A percentile compares a stretch with the other conserved stretches of the same genome.
These are phyloP conservation scores for Mycena haematopus DNA, from an alignment of 768 basidiomycete genomes.

Conservation along the genomic window DNA sequence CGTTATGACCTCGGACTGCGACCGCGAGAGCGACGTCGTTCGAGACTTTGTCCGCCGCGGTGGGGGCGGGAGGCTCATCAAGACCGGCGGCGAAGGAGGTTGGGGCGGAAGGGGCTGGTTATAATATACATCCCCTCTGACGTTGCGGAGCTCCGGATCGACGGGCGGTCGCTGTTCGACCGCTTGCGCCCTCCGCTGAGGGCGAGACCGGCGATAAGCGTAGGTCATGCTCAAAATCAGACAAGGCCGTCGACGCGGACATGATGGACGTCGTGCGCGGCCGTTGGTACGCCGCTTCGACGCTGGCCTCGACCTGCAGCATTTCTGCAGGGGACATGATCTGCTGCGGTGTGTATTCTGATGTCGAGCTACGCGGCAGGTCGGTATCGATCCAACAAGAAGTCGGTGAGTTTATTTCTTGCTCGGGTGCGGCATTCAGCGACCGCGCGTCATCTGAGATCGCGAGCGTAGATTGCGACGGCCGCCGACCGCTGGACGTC, in stretches of 20 bases:
- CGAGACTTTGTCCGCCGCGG: conserved; percentile 50
- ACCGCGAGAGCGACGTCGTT: conserved; percentile 32
- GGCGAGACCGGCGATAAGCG: conserved; percentile 39
- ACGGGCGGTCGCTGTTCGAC: conserved; percentile 27
- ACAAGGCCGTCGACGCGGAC: conserved; percentile 46
- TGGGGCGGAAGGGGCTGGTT: conserved; percentile 16
- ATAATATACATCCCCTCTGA: conserved; percentile 24
- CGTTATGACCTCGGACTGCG: conserved; percentile 24
- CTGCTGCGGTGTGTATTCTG: conserved; percentile 65
- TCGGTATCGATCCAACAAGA: conserved; percentile 62
- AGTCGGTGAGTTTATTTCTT: conserved; percentile 23
- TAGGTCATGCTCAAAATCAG: conserved; percentile 39
- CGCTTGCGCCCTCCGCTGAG: conserved; percentile 29
- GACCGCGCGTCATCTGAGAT: conserved; percentile 63
- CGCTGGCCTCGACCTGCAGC: conserved; percentile 62
- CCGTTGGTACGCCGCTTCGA: conserved; percentile 40
- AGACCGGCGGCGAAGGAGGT: conserved; percentile 35
- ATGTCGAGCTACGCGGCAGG: conserved; percentile 42
- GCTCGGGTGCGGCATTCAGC: conserved; percentile 29
- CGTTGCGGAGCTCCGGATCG: conserved; percentile 17
- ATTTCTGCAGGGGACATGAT: conserved; percentile 75
- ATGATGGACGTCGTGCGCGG: conserved; percentile 45
- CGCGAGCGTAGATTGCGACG: conserved; percentile 46
- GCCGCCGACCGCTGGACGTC: conserved; percentile 56
- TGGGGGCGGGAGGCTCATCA: conserved; percentile 60